Evolutionary conservation across 2,329 filamentous ascomycete species (phyloP), one percentile per base, ranked within the genome.

Genomic region (Microsporum ferrugineum): DNA sequence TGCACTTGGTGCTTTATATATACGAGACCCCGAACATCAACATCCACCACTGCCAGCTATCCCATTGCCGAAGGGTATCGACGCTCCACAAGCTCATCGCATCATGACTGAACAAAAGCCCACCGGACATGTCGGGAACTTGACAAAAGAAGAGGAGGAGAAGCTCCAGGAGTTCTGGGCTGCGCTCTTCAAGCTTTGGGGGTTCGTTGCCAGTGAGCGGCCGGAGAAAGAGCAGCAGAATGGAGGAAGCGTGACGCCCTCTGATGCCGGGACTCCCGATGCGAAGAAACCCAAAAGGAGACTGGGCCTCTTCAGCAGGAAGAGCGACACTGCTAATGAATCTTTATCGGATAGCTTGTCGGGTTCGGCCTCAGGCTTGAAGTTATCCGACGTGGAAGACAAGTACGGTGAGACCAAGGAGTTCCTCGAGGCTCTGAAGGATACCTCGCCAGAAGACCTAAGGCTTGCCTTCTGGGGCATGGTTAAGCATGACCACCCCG

Each of bases 401-500:
- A 99, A 97, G 77, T 92, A 95, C 72, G 91, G 91, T 55, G 88
- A 94, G 74, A 88, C 83, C 41, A 94, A 92, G 75, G 85, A 91
- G 57, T 96, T 91, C 75, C 84, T 89, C 67, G 85, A 92, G 45
- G 89, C 90, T 0, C 75, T 99, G 7, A 86, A 87, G 57, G 89
- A 82, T 63, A 82, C 88, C 69, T 82, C 85, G 0, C 89, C 92
- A 0, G 89, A 95, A 68, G 81, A 87, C 49, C 84, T 99, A 65
- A 84, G 91, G 59, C 79, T 81, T 14, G 86, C 91, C 0, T 88
- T 97, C 71, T 97, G 94, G 94, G 82, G 78, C 66, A 95, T 96
- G 90, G 84, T 92, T 62, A 99, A 97, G 78, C 87, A 94, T 69
- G 94, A 99, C 70, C 85, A 97, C 71, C 94, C 94, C 0, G 94